Evolutionary conservation across 192 early-diverging fungal genomes (phyloP), one percentile per base, ranked within the genome.

Genomic region (Obelidium mucronatum): DNA sequence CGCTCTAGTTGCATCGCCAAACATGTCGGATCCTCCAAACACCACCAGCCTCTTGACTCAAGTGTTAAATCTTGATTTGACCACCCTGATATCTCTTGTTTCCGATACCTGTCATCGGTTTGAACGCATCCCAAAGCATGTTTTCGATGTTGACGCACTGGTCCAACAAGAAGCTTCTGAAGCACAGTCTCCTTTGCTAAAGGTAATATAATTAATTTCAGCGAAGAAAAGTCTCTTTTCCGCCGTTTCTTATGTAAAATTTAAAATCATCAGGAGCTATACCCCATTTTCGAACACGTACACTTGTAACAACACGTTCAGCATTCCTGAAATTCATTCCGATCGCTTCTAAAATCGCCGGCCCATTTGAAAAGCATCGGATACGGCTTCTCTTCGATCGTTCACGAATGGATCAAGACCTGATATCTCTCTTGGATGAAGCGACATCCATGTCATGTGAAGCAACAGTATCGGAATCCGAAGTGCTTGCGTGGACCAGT

Each of bases 1-100:
- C 6, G 15, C 33, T 31, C 4, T 6, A 64, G 24, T 17, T 36
- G 30, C 30, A n/a, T 64, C 62, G 17, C 5, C 30, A 24, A 64
- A 60, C 22, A 28, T 8, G 11, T 60, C 48, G 48, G 22, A 51
- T 51, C 22, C 48, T 22, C 48, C 48, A n/a, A n/a, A n/a, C 48
- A 22, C 48, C 22, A 19, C 58, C 15, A 15, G 6, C 8, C 44
- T 59, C 11, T 17, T 81, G 28, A 74, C 83, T 1, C 31, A 66
- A 4, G 76, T 63, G 2, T n/a, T 85, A 3, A 87, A 87, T 62
- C 67, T 87, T 2, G 86, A 87, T 66, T 63, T 83, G 4, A 81
- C 82, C 11, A 84, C 83, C 3, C 67, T 87, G 2, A 77, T 87
- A 15, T 56, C 73, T 1, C 74, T 87, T 17, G 80, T 74, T 24